phyloP scores from a whole-genome alignment of 768 basidiomycete species.

The Coprinellus micaceus region DNA sequence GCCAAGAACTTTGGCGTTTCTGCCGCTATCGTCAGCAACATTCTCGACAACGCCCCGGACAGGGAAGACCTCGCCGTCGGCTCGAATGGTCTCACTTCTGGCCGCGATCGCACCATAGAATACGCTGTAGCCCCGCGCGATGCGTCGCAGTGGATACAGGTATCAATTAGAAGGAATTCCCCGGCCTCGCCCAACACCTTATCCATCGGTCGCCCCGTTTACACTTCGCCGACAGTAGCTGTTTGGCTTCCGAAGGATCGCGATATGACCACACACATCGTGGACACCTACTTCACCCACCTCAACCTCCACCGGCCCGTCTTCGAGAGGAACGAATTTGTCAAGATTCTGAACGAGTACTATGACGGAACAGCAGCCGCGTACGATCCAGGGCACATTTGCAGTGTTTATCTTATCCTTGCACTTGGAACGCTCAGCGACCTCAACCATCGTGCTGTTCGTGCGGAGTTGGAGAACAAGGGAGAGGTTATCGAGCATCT shows the following conservation, averaged over 20 bases:
- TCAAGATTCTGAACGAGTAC: constrained; percentile 57
- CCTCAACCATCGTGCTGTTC: constrained; percentile 66
- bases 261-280: constrained; percentile 54
- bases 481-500: constrained; percentile 29
- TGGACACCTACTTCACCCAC: constrained; percentile 69
- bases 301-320: constrained; percentile 82
- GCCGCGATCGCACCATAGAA: constrained; percentile 56
- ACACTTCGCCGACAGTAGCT: constrained; percentile 35
- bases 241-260: constrained; percentile 80
- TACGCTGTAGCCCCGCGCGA: constrained; percentile 60
- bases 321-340: constrained; percentile 65
- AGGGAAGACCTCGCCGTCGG: constrained; percentile 78
- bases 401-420: constrained; percentile 71
- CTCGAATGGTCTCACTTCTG: constrained; percentile 64
- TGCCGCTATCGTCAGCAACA: constrained; percentile 61
- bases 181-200: constrained; percentile 27
- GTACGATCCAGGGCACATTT: constrained; percentile 75
- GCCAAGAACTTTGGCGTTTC: constrained; percentile 80
- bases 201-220: constrained; percentile 28
- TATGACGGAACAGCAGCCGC: constrained; percentile 51
- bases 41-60: constrained; percentile 51
- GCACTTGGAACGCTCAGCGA: constrained; percentile 82
- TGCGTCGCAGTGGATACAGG: constrained; percentile 54
- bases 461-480: constrained; percentile 42
- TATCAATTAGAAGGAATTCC: constrained; percentile 50